These are phyloP conservation scores for Peniophora sp. DNA, from an alignment of 1,284 basidiomycete genomes.

Conservation along the genomic window DNA sequence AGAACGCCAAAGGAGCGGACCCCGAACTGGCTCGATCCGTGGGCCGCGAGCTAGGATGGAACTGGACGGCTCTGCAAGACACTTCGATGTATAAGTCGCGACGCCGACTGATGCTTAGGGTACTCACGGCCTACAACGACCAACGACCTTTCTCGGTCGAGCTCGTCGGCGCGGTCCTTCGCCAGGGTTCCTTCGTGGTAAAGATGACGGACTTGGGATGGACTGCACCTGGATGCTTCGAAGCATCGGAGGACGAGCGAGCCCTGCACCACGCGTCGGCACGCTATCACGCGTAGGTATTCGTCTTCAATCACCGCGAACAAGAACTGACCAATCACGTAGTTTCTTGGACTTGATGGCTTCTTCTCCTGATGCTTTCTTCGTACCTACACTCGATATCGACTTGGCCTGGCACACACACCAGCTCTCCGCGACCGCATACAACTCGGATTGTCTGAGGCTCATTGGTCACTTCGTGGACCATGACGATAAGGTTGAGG, in stretches of 20 bases:
- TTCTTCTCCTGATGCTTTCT: conserved; percentile 19
- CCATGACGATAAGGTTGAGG: conserved; percentile 26
- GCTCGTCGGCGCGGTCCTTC: conserved; percentile 42
- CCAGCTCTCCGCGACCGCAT: conserved; percentile 27
- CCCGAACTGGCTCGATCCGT: conserved; percentile 8
- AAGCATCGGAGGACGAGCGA: conserved; percentile 20
- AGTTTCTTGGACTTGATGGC: conserved; percentile 37
- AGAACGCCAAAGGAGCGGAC: background rate
- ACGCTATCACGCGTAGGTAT: conserved; percentile 24
- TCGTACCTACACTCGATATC: conserved; percentile 34
- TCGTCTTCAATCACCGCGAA: background rate
- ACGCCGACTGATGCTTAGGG: conserved; percentile 20
- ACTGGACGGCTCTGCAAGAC: conserved; percentile 6
- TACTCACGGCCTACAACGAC: conserved; percentile 36
- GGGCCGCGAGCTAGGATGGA: background rate
- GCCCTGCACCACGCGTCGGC: conserved; percentile 17
- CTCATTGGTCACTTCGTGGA: conserved; percentile 23
- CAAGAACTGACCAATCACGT: conserved; percentile 1
- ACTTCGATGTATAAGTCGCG: conserved; percentile 6
- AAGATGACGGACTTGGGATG: conserved; percentile 48
- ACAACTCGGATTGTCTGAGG: conserved; percentile 23
- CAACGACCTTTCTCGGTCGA: conserved; percentile 43
- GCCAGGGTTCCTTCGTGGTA: conserved; percentile 45
- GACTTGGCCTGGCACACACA: conserved; percentile 44
- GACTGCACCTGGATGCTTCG: conserved; percentile 35